These are phyloP conservation scores for Colletotrichum caudatum DNA, from an alignment of 2,329 filamentous ascomycete genomes.

Conservation along the genomic window DNA sequence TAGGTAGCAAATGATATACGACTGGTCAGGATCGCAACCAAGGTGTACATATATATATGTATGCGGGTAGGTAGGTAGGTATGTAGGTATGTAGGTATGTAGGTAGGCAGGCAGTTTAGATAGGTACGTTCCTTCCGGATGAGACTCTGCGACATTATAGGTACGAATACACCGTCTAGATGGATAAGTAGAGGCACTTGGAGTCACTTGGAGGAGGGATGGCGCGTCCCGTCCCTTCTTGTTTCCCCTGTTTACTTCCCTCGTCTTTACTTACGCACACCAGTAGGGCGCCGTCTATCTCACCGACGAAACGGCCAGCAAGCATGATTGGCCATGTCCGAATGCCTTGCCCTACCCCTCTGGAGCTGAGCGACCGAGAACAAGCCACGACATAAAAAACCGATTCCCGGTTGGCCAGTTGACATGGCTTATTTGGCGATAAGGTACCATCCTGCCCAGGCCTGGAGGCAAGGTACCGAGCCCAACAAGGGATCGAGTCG, in stretches of 20 bases:
- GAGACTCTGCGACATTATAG: neutral
- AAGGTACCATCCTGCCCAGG: neutral
- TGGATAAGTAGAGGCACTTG: neutral
- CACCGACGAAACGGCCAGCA: neutral
- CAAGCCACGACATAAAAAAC: neutral
- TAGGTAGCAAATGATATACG: neutral
- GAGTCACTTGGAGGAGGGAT: neutral
- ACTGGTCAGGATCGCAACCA: neutral
- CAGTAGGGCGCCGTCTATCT: neutral
- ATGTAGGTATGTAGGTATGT: neutral
- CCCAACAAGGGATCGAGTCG: neutral
- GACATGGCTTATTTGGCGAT: neutral
- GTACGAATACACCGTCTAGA: neutral
- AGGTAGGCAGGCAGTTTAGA: neutral
- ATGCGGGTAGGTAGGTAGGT: neutral
- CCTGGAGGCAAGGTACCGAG: neutral
- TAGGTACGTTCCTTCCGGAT: neutral
- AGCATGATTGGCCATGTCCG: neutral
- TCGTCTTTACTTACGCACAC: neutral
- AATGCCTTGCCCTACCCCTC: neutral
- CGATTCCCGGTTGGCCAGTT: neutral
- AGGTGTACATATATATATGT: neutral
- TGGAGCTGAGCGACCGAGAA: neutral
- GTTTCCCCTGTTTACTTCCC: slow-evolving; percentile 10
- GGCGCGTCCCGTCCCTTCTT: slow-evolving; percentile 22